Base-by-base conservation (phyloP, 768 basidiomycete genomes). In the Boletus bicolor region DNA sequence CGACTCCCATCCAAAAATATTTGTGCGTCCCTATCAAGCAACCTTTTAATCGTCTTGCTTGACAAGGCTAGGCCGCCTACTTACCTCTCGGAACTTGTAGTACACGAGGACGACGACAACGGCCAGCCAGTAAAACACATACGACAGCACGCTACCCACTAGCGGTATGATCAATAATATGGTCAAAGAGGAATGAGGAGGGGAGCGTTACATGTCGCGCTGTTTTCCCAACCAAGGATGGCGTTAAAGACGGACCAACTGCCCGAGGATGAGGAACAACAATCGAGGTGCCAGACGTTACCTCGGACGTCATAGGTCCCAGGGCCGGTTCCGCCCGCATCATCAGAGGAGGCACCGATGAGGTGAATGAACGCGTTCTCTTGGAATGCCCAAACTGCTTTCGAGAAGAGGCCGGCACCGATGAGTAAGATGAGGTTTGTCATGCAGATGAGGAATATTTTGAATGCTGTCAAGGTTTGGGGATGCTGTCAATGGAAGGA, bases 341-440 rank as follows among this genome's bases (percentile, higher is more conserved):
- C 87, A 63, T 89, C 90, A 4, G 84, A 83, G 54, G 91, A 83
- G 0, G 75, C 76, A 9, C 95, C 93, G 24, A 96, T 83, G 12
- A 90, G 72, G 0, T 66, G 61, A 61, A 85, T 82, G 76, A 83
- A 95, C 9, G 73, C 74, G 64, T 94, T 76, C 63, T 75, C 71
- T 68, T 98, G 74, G 76, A 93, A 93, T 35, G 80, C 74, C 62
- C 85, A 84, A 21, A 92, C 77, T 4, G 86, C 79, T 72, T 83
- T 89, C 62, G 86, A 88, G 76, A 96, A 93, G 28, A 99, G 81
- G 15, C 96, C 96, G 0, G 96, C 87, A 28, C 96, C 96, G 71
- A 99, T 92, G 64, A 98, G 84, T 61, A 98, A 81, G 45, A 98
- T 76, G 60, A 98, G 74, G 76, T 91, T 91, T 49, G 96, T 96